phyloP scores from a whole-genome alignment of 768 basidiomycete species.

The Xerocomus spinulosus region DNA sequence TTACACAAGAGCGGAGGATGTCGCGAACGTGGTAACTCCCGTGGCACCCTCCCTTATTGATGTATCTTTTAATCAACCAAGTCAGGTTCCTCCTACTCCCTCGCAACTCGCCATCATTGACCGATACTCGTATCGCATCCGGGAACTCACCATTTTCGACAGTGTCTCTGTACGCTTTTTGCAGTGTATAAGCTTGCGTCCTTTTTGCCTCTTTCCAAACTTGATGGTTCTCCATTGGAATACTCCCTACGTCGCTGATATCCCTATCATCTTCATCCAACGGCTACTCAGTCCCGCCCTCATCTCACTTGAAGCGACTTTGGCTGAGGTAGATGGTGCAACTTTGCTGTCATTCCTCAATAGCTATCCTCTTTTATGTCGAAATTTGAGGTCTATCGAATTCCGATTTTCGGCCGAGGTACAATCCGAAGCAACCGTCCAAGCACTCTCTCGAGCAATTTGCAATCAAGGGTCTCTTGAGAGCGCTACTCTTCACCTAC shows the following conservation, averaged over 20 bases:
- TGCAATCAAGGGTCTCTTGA: not conserved
- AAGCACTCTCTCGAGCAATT: slow-evolving; percentile 7
- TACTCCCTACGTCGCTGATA: not conserved
- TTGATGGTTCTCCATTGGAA: slow-evolving; percentile 5
- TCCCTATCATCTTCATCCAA: slow-evolving; percentile 4
- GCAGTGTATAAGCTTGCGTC: slow-evolving; percentile 1
- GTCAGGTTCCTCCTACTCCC: slow-evolving; percentile 4
- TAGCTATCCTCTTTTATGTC: slow-evolving; percentile 2
- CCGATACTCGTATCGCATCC: slow-evolving; percentile 6
- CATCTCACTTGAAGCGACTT: not conserved
- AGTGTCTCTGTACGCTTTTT: slow-evolving; percentile 1
- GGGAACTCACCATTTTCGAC: not conserved
- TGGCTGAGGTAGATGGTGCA: slow-evolving; percentile 4
- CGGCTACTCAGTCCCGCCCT: slow-evolving; percentile 12
- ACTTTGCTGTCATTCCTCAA: slow-evolving; percentile 10
- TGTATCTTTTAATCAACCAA: not conserved
- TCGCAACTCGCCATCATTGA: slow-evolving; percentile 5
- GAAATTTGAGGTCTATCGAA: not conserved
- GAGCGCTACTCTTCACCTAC: not conserved
- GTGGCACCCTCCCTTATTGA: not conserved
- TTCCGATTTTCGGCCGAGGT: not conserved
- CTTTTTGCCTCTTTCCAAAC: slow-evolving; percentile 7
- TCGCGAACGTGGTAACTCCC: not conserved
- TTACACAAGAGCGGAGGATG: not conserved
- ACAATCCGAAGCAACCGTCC: not conserved